A percentile compares a stretch with the other conserved stretches of the same genome.
Evolutionary conservation across 805 yeast species (phyloP).

Genomic region (Sugiyamaella lignohabitans): DNA sequence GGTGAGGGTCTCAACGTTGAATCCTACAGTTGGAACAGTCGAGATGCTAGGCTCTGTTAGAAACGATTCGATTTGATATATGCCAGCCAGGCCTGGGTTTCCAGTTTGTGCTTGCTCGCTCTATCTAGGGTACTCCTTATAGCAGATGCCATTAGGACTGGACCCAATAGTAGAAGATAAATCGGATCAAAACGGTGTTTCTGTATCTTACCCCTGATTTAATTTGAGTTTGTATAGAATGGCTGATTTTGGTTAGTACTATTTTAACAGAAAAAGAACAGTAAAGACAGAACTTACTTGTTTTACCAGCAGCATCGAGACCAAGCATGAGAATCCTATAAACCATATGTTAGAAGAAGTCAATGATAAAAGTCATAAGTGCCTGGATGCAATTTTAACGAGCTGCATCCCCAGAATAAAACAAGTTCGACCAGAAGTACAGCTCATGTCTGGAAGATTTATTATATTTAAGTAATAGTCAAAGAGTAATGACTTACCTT

Average conservation of each 20-base stretch:
- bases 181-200: no score
- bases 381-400: no score
- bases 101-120: not conserved
- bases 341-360: slow-evolving; percentile 8
- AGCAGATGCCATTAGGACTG: not conserved
- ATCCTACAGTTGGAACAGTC: slow-evolving; percentile 91
- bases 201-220: slow-evolving; percentile 48
- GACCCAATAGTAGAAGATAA: no score
- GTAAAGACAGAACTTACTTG: slow-evolving; percentile 33
- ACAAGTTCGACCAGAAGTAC: no score
- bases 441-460: no score
- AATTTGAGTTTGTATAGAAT: slow-evolving; percentile 76
- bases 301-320: slow-evolving; percentile 88
- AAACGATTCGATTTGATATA: not conserved
- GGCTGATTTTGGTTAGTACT: slow-evolving; percentile 29
- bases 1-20: slow-evolving; percentile 82
- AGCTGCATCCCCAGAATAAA: no score
- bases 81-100: not conserved
- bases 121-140: no score
- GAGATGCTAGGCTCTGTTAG: slow-evolving; percentile 45
- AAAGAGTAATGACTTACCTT: no score
- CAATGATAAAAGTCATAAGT: no score
- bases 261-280: not conserved
- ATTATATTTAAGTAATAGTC: no score
- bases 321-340: slow-evolving; percentile 78